Evolutionary conservation across 1,139 yeast genomes (phyloP).

Genomic region (Kodamaea sp.): DNA sequence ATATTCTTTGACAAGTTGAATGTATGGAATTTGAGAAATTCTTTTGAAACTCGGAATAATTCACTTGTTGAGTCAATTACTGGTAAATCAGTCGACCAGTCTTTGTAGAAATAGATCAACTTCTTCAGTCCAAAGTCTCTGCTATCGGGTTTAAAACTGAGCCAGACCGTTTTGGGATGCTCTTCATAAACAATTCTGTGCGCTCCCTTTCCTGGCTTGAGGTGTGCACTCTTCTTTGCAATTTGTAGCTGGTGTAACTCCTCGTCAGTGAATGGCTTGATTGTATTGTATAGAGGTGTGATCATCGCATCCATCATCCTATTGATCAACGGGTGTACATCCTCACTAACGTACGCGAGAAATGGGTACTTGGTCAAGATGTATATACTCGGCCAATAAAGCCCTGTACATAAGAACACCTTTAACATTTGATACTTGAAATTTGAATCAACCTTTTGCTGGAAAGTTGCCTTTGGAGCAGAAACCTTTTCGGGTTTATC

Average conservation of each 20-base stretch:
- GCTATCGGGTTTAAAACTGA: slow-evolving; percentile 32
- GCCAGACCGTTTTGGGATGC: slow-evolving; percentile 15
- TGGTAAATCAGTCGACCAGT: slow-evolving; percentile 48
- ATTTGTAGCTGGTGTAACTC: slow-evolving; percentile 22
- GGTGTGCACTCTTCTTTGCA: slow-evolving; percentile 24
- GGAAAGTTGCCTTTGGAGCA: slow-evolving; percentile 11
- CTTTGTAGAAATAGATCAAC: slow-evolving; percentile 47
- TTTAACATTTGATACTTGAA: slow-evolving; percentile 43
- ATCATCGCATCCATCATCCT: slow-evolving; percentile 51
- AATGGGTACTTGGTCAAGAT: slow-evolving; percentile 63
- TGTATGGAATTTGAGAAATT: slow-evolving; percentile 54
- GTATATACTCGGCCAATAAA: slow-evolving; percentile 60
- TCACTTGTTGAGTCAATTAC: slow-evolving; percentile 37
- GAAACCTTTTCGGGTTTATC: slow-evolving; percentile 3
- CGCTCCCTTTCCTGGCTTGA: slow-evolving; percentile 21
- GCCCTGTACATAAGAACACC: slow-evolving; percentile 57
- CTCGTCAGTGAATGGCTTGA: slow-evolving; percentile 16
- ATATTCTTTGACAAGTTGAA: slow-evolving; percentile 51
- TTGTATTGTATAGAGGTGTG: slow-evolving; percentile 42
- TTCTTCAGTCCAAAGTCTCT: slow-evolving; percentile 28
- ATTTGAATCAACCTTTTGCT: slow-evolving; percentile 22
- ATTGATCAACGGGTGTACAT: slow-evolving; percentile 46
- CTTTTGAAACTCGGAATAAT: slow-evolving; percentile 44
- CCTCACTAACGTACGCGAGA: slow-evolving; percentile 54
- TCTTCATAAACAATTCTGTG: slow-evolving; percentile 32